Conservation (phyloP, 805 yeast species). For the Tanozyma kutaoensis region DNA sequence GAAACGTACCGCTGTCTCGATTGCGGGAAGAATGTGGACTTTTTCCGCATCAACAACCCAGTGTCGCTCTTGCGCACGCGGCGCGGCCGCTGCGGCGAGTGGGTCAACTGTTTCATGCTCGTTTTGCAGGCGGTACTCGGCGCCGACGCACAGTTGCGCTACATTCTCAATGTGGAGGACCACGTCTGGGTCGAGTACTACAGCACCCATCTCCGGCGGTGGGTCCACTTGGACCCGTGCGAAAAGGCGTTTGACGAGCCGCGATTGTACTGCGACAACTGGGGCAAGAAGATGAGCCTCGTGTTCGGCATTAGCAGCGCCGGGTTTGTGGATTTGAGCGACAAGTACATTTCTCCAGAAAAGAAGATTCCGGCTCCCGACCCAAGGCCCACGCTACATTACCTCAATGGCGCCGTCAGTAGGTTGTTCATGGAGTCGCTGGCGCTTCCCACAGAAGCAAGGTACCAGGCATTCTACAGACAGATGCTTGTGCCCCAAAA, state of each 20-base stretch:
- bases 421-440: too few species aligned
- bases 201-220: constrained; percentile 42
- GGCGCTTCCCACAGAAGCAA: too few species aligned
- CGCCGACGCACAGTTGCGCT: constrained; percentile 28
- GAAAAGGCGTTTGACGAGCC: constrained; percentile 83
- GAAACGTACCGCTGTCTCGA: constrained; percentile 52
- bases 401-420: too few species aligned
- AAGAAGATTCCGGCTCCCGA: too few species aligned
- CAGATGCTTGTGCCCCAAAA: too few species aligned
- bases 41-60: constrained; percentile 70
- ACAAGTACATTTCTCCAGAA: constrained; percentile 43
- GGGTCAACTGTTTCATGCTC: constrained; percentile 77
- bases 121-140: constrained; percentile 53
- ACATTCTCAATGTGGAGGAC: constrained; percentile 82
- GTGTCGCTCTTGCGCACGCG: constrained; percentile 44
- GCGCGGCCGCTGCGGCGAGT: constrained; percentile 87
- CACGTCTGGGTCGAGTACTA: constrained; percentile 95
- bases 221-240: constrained; percentile 88
- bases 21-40: constrained; percentile 38
- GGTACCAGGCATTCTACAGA: too few species aligned
- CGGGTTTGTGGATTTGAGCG: constrained; percentile 59
- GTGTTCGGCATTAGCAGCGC: constrained; percentile 53
- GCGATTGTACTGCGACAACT: constrained; percentile 58
- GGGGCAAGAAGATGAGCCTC: constrained; percentile 93
- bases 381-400: too few species aligned